These are phyloP conservation scores for Aphanomyces astaci DNA, from an alignment of 352 stramenopile species.

Conservation along the genomic window DNA sequence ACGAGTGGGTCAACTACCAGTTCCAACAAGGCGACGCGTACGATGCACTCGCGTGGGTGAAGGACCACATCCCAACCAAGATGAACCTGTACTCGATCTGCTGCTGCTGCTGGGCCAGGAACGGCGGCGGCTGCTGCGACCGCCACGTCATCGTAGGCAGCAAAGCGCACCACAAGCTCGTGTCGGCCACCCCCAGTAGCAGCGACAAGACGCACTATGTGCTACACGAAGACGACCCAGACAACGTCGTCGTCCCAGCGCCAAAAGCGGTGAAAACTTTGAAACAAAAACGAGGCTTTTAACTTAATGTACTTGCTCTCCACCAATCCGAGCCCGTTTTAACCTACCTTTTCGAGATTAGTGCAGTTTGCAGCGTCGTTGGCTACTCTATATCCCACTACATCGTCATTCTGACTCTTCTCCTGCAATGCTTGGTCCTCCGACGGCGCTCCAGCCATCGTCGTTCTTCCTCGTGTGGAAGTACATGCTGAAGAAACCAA, in stretches of 20 bases:
- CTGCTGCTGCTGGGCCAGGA: slow-evolving; percentile 66
- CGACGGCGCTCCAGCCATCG: not conserved
- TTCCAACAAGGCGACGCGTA: slow-evolving; percentile 60
- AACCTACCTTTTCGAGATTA: too few species aligned
- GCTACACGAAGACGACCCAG: not conserved
- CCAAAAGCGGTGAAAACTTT: slow-evolving; percentile 18
- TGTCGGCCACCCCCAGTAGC: not conserved
- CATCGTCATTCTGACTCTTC: too few species aligned
- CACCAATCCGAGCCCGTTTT: not conserved
- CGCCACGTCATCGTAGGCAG: slow-evolving; percentile 31
- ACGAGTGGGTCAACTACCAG: slow-evolving; percentile 76
- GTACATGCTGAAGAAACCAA: not conserved
- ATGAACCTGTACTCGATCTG: slow-evolving; percentile 81
- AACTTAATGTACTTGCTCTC: not conserved
- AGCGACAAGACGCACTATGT: slow-evolving; percentile 2
- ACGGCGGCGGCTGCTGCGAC: slow-evolving; percentile 70
- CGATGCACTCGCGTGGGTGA: slow-evolving; percentile 68
- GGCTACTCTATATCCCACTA: not conserved
- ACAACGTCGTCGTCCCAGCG: slow-evolving; percentile 3
- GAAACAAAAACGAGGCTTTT: slow-evolving; percentile 22
- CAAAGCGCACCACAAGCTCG: not conserved
- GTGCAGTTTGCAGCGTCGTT: not conserved
- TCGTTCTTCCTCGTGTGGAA: not conserved
- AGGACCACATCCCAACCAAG: slow-evolving; percentile 78
- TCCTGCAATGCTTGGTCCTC: not conserved